A percentile compares a stretch with the other conserved stretches of the same genome.
Evolutionary conservation across 2,329 filamentous ascomycete species (phyloP).

Genomic region (Penicillium hesseltinei): DNA sequence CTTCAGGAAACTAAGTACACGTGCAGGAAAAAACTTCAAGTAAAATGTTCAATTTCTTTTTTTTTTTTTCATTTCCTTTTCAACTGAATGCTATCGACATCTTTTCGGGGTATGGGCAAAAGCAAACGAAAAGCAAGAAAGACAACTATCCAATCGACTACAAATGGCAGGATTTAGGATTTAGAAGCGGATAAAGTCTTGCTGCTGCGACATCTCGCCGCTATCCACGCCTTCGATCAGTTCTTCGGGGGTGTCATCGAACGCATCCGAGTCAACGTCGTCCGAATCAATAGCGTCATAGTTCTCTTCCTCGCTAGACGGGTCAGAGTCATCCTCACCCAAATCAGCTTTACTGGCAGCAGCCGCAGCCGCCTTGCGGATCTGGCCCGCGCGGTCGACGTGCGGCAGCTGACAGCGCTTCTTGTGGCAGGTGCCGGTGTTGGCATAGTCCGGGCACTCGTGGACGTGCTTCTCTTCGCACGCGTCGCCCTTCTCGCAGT

Average conservation of each 20-base stretch:
- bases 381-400: slow-evolving; percentile 80
- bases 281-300: slow-evolving; percentile 66
- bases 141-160: slow-evolving; percentile 10
- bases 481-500: slow-evolving; percentile 75
- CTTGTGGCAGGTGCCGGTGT: slow-evolving; percentile 77
- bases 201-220: slow-evolving; percentile 52
- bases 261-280: slow-evolving; percentile 66
- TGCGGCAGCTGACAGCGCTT: slow-evolving; percentile 83
- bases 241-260: slow-evolving; percentile 44
- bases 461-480: slow-evolving; percentile 83
- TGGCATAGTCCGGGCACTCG: slow-evolving; percentile 94
- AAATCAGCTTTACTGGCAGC: slow-evolving; percentile 44
- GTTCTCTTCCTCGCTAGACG: slow-evolving; percentile 75
- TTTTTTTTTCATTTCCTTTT: background rate
- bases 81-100: slow-evolving; percentile 4
- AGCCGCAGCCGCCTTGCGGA: slow-evolving; percentile 53
- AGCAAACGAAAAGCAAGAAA: background rate
- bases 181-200: slow-evolving; percentile 54
- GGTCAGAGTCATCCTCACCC: slow-evolving; percentile 61
- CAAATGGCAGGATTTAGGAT: slow-evolving; percentile 1
- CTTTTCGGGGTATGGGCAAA: slow-evolving; percentile 13
- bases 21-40: background rate
- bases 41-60: background rate
- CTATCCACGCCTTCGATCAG: slow-evolving; percentile 39
- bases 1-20: background rate